These are phyloP conservation scores for Daldinia loculata DNA, from an alignment of 495 filamentous ascomycete genomes.

Conservation along the genomic window DNA sequence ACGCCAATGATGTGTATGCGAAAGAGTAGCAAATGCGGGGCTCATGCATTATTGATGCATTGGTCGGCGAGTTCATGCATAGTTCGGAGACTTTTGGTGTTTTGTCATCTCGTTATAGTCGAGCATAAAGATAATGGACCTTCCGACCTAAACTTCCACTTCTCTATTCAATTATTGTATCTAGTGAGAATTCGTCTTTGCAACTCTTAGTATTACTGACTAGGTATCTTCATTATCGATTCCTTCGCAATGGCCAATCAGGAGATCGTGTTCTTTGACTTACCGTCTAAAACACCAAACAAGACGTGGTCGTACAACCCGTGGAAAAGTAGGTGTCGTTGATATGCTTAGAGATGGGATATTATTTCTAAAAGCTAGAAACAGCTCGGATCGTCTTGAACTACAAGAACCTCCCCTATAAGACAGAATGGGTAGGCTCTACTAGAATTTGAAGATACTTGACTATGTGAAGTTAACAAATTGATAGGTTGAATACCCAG, in stretches of 20 bases:
- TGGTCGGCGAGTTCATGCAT: not conserved
- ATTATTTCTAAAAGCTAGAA: not conserved
- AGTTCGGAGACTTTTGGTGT: not conserved
- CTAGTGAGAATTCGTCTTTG: not conserved
- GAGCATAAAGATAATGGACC: not conserved
- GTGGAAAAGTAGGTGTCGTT: conserved; percentile 63
- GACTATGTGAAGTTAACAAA: not conserved
- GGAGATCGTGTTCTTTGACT: conserved; percentile 62
- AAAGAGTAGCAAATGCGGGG: not conserved
- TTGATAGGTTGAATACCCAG: conserved; percentile 64
- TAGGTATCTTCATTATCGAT: not conserved
- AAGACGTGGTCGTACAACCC: conserved; percentile 67
- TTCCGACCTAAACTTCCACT: not conserved
- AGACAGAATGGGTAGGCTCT: conserved; percentile 65
- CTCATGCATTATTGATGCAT: not conserved
- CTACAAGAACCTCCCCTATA: conserved; percentile 69
- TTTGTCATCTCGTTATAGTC: not conserved
- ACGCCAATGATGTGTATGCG: not conserved
- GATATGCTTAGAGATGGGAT: not conserved
- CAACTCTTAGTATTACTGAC: conserved; percentile 7
- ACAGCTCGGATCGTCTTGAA: conserved; percentile 67
- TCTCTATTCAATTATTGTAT: not conserved
- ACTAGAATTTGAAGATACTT: not conserved
- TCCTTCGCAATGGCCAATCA: conserved; percentile 29
- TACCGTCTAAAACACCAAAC: conserved; percentile 58